phyloP scores from a whole-genome alignment of 108 stramenopile genomes.

The Cyclotella distinguenda region DNA sequence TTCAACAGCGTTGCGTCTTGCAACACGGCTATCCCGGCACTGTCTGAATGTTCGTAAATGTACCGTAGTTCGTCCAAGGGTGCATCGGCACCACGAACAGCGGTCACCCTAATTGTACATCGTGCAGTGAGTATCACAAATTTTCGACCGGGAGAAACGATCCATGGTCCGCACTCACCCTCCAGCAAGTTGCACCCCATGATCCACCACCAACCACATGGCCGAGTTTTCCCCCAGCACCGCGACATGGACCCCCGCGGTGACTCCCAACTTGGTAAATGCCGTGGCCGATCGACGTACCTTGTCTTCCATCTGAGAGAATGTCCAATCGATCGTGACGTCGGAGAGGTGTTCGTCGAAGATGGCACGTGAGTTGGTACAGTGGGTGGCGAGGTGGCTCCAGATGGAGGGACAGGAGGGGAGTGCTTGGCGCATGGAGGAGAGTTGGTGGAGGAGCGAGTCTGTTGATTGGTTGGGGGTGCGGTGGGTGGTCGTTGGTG shows the following conservation, averaged over 20 bases:
- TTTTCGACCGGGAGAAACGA: no score
- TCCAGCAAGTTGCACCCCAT: constrained; percentile 78
- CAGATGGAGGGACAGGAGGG: constrained; percentile 68
- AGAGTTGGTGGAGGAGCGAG: constrained; percentile 76
- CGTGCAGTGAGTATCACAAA: no score
- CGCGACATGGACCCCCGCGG: constrained; percentile 71
- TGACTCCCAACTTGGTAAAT: constrained; percentile 65
- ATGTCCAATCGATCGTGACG: constrained; percentile 59
- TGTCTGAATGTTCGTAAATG: constrained; percentile 91
- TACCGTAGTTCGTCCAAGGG: constrained; percentile 84
- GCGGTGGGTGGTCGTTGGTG: constrained; percentile 41
- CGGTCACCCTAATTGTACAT: no score
- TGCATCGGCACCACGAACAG: constrained; percentile 90
- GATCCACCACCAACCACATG: constrained; percentile 82
- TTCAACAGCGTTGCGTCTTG: constrained; percentile 73
- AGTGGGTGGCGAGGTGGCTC: constrained; percentile 57
- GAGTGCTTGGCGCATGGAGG: constrained; percentile 61
- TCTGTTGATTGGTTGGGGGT: constrained; percentile 69
- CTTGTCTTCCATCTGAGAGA: constrained; percentile 60
- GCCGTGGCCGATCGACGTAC: constrained; percentile 60
- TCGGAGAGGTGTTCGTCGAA: constrained; percentile 81
- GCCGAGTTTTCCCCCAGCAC: constrained; percentile 88
- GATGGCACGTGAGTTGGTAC: constrained; percentile 65
- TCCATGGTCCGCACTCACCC: no score
- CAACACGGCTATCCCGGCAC: constrained; percentile 72